These are phyloP conservation scores for Fusarium concolor DNA, from an alignment of 2,329 filamentous ascomycete genomes.

Conservation along the genomic window DNA sequence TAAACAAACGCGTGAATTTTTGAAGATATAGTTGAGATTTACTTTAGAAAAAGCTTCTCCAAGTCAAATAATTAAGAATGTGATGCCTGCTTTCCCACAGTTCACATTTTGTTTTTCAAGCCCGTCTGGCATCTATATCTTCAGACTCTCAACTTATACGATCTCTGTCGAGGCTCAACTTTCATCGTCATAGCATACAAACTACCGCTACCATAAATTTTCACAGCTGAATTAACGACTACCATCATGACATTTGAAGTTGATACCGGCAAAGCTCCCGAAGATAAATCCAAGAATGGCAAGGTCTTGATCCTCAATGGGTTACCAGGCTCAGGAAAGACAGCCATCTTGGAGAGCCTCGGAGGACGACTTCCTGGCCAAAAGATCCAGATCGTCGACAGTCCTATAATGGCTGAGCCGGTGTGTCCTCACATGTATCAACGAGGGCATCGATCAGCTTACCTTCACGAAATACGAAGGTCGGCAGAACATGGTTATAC, in stretches of 20 bases:
- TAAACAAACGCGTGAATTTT: background rate
- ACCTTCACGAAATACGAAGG: constrained; percentile 22
- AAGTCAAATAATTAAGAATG: background rate
- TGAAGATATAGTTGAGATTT: background rate
- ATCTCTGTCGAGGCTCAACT: background rate
- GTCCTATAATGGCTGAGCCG: constrained; percentile 11
- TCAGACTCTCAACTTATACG: background rate
- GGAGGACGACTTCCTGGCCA: background rate
- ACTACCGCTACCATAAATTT: background rate
- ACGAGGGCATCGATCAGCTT: constrained; percentile 13
- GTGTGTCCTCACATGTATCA: background rate
- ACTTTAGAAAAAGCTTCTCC: background rate
- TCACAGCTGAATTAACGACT: background rate
- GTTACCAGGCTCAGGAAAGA: constrained; percentile 4
- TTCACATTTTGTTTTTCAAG: background rate
- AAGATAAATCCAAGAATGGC: background rate
- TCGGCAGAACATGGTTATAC: constrained; percentile 2
- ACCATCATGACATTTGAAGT: background rate
- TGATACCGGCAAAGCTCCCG: background rate
- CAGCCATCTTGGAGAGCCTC: constrained; percentile 4
- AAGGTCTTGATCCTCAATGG: constrained; percentile 30
- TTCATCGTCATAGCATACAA: background rate
- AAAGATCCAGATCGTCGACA: constrained; percentile 14
- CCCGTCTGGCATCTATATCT: background rate
- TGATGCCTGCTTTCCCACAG: background rate